Conservation (phyloP, 805 yeast species). For the Starmera pachycereana region DNA sequence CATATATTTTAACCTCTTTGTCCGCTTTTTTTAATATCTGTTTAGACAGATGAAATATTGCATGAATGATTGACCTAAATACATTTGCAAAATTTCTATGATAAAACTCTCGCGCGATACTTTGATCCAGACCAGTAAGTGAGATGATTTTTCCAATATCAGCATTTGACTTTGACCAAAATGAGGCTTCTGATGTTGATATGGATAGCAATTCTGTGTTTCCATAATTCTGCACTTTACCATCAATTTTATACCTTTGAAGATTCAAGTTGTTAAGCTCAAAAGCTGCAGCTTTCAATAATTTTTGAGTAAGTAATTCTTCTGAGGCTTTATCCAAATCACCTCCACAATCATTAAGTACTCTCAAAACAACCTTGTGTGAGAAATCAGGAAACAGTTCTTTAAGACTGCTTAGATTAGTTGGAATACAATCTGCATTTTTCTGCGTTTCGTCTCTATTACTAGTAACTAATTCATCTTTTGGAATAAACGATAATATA, state of each 20-base stretch:
- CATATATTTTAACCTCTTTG: neutral
- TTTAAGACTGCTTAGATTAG: too few relatives aligned
- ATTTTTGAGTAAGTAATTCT: slow-evolving; percentile 18
- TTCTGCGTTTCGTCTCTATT: too few relatives aligned
- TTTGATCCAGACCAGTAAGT: slow-evolving; percentile 11
- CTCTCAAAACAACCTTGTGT: slow-evolving; percentile 17
- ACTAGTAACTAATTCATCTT: too few relatives aligned
- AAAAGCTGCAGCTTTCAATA: slow-evolving; percentile 1
- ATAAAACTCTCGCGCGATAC: slow-evolving; percentile 16
- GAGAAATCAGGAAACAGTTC: too few relatives aligned
- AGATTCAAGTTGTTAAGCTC: slow-evolving; percentile 1
- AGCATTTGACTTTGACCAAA: slow-evolving; percentile 9
- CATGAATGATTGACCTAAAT: slow-evolving; percentile 25
- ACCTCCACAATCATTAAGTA: slow-evolving; percentile 21
- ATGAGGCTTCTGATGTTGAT: neutral
- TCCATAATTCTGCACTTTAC: neutral
- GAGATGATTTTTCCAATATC: slow-evolving; percentile 12
- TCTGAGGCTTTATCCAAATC: slow-evolving; percentile 24
- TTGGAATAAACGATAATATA: too few relatives aligned
- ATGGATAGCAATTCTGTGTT: neutral
- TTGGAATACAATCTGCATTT: too few relatives aligned
- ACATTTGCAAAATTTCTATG: slow-evolving; percentile 20
- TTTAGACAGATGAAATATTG: slow-evolving; percentile 17
- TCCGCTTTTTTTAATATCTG: slow-evolving; percentile 1
- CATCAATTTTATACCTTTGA: neutral